Percentiles rank a stretch among this genome's conserved stretches.
Conservation (phyloP, 2,329 filamentous ascomycete genomes). For the Fusarium setosum region DNA sequence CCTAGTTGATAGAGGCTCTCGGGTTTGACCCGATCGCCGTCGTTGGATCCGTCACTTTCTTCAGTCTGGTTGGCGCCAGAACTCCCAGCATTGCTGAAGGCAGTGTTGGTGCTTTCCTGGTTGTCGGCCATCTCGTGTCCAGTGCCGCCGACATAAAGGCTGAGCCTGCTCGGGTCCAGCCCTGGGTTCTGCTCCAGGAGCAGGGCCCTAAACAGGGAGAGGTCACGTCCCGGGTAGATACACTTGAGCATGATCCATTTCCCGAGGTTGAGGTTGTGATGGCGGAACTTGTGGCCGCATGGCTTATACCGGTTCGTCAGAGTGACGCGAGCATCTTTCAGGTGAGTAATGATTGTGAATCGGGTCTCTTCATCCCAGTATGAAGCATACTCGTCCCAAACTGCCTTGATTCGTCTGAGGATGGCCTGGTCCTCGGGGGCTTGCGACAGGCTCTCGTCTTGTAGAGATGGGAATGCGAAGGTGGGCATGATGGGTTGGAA, state of each 20-base stretch:
- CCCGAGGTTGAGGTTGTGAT: constrained; percentile 3
- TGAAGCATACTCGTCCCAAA: background rate
- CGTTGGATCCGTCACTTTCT: no score
- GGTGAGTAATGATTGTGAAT: background rate
- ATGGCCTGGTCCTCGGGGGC: constrained; percentile 6
- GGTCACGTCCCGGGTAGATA: constrained; percentile 3
- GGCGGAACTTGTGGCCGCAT: constrained; percentile 7
- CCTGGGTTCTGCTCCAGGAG: constrained; percentile 11
- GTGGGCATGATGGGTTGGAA: background rate
- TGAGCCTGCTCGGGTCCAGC: constrained; percentile 1
- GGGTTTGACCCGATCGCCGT: no score
- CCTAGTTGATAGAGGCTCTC: no score
- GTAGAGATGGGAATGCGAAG: background rate
- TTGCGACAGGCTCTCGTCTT: background rate
- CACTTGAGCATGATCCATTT: constrained; percentile 14
- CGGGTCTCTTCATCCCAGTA: constrained; percentile 1
- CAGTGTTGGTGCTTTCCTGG: no score
- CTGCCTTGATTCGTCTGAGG: constrained; percentile 1
- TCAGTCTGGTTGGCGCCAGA: no score
- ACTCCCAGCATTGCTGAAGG: no score
- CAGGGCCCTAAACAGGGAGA: background rate
- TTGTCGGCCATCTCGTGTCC: no score
- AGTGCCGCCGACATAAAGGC: no score
- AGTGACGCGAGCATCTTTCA: background rate
- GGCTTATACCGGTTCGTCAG: background rate